Conservation (phyloP, 2,329 filamentous ascomycete species). For the Eurotiales sp. region DNA sequence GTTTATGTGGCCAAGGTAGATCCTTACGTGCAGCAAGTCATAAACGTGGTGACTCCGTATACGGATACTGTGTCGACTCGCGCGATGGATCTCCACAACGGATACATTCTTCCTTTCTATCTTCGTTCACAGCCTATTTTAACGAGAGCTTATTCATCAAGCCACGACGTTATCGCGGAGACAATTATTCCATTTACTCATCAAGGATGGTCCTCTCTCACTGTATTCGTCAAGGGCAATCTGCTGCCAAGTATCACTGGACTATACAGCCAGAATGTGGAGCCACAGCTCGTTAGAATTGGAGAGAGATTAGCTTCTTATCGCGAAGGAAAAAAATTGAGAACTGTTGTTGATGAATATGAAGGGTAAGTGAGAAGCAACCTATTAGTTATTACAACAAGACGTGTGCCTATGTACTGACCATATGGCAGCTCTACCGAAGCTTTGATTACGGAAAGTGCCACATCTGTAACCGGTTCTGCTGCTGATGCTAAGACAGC, state of each 20-base stretch:
- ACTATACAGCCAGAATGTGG: slow-evolving; percentile 85
- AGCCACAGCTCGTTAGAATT: slow-evolving; percentile 90
- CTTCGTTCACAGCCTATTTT: slow-evolving; percentile 70
- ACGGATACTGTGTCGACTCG: slow-evolving; percentile 63
- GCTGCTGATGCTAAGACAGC: not conserved
- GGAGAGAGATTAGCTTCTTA: slow-evolving; percentile 75
- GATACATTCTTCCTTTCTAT: slow-evolving; percentile 72
- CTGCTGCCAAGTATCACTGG: slow-evolving; percentile 78
- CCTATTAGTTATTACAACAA: not conserved
- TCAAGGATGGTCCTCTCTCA: slow-evolving; percentile 66
- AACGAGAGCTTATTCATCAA: slow-evolving; percentile 62
- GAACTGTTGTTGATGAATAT: slow-evolving; percentile 55
- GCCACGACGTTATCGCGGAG: slow-evolving; percentile 63
- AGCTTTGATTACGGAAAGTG: slow-evolving; percentile 6
- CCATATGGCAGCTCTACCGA: slow-evolving; percentile 13
- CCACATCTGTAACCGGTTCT: slow-evolving; percentile 16
- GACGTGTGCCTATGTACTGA: not conserved
- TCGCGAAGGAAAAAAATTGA: slow-evolving; percentile 58
- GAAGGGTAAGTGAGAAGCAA: slow-evolving; percentile 37
- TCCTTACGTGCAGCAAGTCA: slow-evolving; percentile 66
- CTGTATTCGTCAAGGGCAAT: slow-evolving; percentile 67
- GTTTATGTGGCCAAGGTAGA: slow-evolving; percentile 69
- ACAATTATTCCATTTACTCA: slow-evolving; percentile 69
- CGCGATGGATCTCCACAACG: slow-evolving; percentile 65
- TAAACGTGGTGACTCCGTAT: slow-evolving; percentile 64